Base-by-base conservation (phyloP, 805 yeast species). In the Yarrowia alimentaria region DNA sequence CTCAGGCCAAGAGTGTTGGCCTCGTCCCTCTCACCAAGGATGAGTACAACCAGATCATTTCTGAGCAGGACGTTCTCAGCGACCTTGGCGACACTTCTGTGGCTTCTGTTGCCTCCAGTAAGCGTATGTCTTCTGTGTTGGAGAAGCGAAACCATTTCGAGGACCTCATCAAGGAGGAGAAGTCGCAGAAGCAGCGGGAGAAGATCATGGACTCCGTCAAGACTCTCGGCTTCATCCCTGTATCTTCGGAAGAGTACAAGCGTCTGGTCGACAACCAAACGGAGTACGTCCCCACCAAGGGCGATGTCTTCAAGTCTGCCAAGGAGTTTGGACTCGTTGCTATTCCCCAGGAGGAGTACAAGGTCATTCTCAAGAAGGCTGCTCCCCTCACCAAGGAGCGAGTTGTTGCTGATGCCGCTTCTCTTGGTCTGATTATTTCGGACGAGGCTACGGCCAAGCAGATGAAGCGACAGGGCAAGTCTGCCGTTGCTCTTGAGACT, bases 341-440 rank as follows among this genome's bases (percentile, higher is more conserved):
- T 1, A 55, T 77, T 33, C 70, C 79, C 1, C 56, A 62, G 5
- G 76, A 72, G 0, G 79, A 75, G 51, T 75, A 72, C 56, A 64
- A 62, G 38, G 50, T 59, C 1, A 57, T 74, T 17, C 54, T 72
- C 43, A 64, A 62, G 32, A 34, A 52, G 28, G 58, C 50, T 4
- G 33, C 33, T 19, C 47, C 47, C 5, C 4, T 40, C 6, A 55
- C 60, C 7, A 43, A 54, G 19, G 59, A 56, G 1, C 67, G 64
- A 32, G 53, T 63, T 51, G 64, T 67, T 4, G 47, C 51, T 6
- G 53, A 63, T 52, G 66, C 68, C 3, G 50, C 52, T 12, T 57
- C 57, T 49, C 48, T 55, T 4, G 63, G 58, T 3, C 48, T 61
- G 22, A 49, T 45, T 6, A 52, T 53, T 3, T 2, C 18, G 13